A percentile compares a stretch with the other conserved stretches of the same genome.
These are phyloP conservation scores for Mucor indicus DNA, from an alignment of 371 early-diverging fungal genomes.

Conservation along the genomic window DNA sequence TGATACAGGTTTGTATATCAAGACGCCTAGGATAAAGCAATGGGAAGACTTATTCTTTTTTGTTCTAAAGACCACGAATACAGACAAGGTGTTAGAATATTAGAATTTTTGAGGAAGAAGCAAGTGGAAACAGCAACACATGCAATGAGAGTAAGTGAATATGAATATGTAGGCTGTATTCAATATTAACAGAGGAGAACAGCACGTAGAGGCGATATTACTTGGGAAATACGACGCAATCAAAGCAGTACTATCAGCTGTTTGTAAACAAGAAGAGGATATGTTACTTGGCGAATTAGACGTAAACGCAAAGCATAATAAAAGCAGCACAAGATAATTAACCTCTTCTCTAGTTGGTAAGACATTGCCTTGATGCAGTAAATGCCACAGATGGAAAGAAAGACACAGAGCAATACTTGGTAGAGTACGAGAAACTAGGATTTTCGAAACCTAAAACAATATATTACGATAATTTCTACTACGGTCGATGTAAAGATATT, in stretches of 20 bases:
- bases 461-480: slow-evolving; percentile 48
- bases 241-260: slow-evolving; percentile 32
- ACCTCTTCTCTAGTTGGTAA: slow-evolving; percentile 12
- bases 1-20: slow-evolving; percentile 60
- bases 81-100: slow-evolving; percentile 49
- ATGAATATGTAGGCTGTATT: neutral
- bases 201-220: slow-evolving; percentile 50
- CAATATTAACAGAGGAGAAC: neutral
- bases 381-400: slow-evolving; percentile 26
- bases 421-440: slow-evolving; percentile 39
- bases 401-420: slow-evolving; percentile 30
- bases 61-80: slow-evolving; percentile 49
- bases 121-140: slow-evolving; percentile 40
- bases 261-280: slow-evolving; percentile 39
- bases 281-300: slow-evolving; percentile 22
- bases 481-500: slow-evolving; percentile 43
- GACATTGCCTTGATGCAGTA: slow-evolving; percentile 16
- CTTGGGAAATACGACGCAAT: slow-evolving; percentile 36
- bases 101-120: slow-evolving; percentile 47
- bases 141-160: slow-evolving; percentile 38
- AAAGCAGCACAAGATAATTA: neutral
- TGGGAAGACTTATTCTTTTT: neutral
- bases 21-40: too few relatives aligned
- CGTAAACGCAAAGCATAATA: slow-evolving; percentile 13
- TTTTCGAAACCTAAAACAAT: slow-evolving; percentile 42